These are phyloP conservation scores for Zygoascus flipseniorum DNA, from an alignment of 805 yeast genomes.

Conservation along the genomic window DNA sequence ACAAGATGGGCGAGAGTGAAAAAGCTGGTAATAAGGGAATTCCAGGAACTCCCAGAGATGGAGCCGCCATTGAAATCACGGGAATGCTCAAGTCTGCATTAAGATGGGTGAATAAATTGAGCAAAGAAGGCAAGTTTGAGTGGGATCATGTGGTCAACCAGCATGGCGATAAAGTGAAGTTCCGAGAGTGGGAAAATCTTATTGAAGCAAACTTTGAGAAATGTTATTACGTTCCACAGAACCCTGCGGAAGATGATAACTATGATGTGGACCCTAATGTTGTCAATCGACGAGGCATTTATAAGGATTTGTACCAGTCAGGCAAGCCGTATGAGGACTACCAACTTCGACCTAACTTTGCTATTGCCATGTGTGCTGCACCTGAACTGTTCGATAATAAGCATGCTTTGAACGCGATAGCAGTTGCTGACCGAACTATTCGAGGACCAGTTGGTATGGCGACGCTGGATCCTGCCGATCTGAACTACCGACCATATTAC, in stretches of 20 bases:
- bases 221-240: conserved; percentile 65
- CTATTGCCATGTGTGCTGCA: conserved; percentile 90
- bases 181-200: conserved; percentile 65
- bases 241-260: conserved; percentile 49
- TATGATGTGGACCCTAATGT: conserved; percentile 55
- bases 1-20: conserved; percentile 94
- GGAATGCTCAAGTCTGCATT: conserved; percentile 80
- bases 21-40: conserved; percentile 78
- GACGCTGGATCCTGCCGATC: conserved; percentile 87
- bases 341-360: conserved; percentile 84
- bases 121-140: conserved; percentile 46
- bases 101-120: conserved; percentile 63
- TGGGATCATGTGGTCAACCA: conserved; percentile 48
- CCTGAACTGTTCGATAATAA: conserved; percentile 74
- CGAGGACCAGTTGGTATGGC: conserved; percentile 90
- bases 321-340: conserved; percentile 92
- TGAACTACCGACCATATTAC: conserved; percentile 87
- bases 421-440: conserved; percentile 59
- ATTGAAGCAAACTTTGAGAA: conserved; percentile 69
- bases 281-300: conserved; percentile 86
- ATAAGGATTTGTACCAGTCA: conserved; percentile 73
- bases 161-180: conserved; percentile 48
- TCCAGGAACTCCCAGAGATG: conserved; percentile 97
- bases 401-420: conserved; percentile 56
- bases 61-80: conserved; percentile 88